Base-by-base conservation (phyloP, 306 rosid species). In the Oxytropis ochrocephala region DNA sequence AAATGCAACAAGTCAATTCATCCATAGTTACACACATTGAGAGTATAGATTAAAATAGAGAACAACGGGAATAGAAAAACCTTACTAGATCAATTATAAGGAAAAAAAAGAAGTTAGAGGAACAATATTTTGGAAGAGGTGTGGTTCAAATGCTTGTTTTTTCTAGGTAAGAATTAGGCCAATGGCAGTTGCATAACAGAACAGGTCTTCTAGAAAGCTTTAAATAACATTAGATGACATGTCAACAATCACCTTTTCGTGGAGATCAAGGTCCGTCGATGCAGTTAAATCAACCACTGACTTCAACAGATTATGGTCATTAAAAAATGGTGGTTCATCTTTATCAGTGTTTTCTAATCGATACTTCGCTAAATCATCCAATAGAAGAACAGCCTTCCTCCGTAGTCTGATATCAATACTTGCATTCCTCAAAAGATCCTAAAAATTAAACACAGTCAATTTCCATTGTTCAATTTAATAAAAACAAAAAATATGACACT, bases 221-320 rank as follows among this genome's bases (percentile, higher is more conserved):
- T 30, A 51, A 50, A 69, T 2, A 58, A 70, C 56, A 57, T 57
- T 4, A 69, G 9, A 60, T 63, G 50, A 35, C 7, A 66, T 58
- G 70, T 39, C 17, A 75, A 38, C 33, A 80, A 73, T n/a, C 42
- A 88, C 98, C 98, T 93, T 93, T 73, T 93, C 96, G 78, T 84
- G 91, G 76, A 90, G 89, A 77, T 88, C 92, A 75, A 93, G 87
- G 74, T 93, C 90, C 4, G 79, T 62, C 24, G 96, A 88, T 66
- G 86, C 75, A 8, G 80, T 85, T 66, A 88, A 85, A 85, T 87
- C 94, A 69, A 93, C 94, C 57, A 90, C 73, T 4, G 94, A 86
- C 81, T 90, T 93, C 86, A 93, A 83, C 67, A 93, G 81, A 82
- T 66, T 17, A 44, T 52, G 81, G 67, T 76, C 73, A 39, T 77